Base-by-base conservation (phyloP, 148 eudicot species). In the Cornus controversa region DNA sequence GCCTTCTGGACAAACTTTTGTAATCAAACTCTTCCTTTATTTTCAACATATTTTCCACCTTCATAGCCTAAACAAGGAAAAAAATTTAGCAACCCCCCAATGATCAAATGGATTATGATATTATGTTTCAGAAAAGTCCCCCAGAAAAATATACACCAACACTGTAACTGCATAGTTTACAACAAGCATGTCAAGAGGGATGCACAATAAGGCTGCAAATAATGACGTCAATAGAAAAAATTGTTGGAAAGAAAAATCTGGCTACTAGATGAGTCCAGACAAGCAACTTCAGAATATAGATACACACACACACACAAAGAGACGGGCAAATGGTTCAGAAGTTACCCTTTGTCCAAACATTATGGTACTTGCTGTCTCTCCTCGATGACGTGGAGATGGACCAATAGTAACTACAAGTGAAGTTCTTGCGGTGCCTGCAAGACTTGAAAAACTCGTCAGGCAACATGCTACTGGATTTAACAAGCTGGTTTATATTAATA, bases 21-120 rank as follows among this genome's bases (percentile, higher is more conserved):
- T 94, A 94, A 80, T 94, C 98, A 79, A 89, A 94, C 73, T 94
- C 98, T 82, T 94, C 98, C 86, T 94, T 94, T 74, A 93, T 91
- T 75, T 93, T 92, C 85, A 94, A 76, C 97, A 94, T 94, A 84
- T 91, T 94, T 83, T 91, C 91, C 73, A 94, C 98, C 87, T 87
- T 91, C 97, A 89, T 90, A 68, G 91, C 92, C 94, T 92, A 81
- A 66, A 72, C 73, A 81, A 53, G 29, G 23, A 15, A 24, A 66
- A 63, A 26, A 3, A 16, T 47, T 71, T 37, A 81, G 76, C 68
- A 76, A 11, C 64, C 24, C 22, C 24, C 2, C 8, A 60, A 18
- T 60, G 64, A 5, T n/a, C 64, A 45, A 53, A 72, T 40, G 36
- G 24, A 57, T 54, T 60, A 1, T n/a, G 0, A 50, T 60, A 60